Evolutionary conservation across 2,329 filamentous ascomycete genomes (phyloP).

Genomic region (Fusarium buxicola): DNA sequence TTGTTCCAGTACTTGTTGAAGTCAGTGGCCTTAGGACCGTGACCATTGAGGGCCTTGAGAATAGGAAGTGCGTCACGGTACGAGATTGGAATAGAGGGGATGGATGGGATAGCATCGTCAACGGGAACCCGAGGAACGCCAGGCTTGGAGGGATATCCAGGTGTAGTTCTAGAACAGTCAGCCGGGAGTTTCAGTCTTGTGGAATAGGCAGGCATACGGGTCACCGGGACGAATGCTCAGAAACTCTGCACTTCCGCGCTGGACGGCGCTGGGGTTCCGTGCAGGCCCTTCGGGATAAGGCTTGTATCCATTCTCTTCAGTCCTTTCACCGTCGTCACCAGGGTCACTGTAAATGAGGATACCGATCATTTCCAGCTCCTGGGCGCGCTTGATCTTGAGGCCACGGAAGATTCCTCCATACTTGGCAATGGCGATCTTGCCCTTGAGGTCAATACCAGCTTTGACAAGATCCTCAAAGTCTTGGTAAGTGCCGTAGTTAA

Average conservation of each 20-base stretch:
- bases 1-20: slow-evolving; percentile 78
- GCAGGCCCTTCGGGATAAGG: slow-evolving; percentile 89
- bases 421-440: slow-evolving; percentile 87
- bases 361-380: slow-evolving; percentile 91
- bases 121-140: slow-evolving; percentile 82
- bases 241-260: slow-evolving; percentile 88
- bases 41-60: slow-evolving; percentile 88
- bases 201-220: slow-evolving; percentile 60
- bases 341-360: slow-evolving; percentile 88
- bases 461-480: slow-evolving; percentile 86
- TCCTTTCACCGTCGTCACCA: slow-evolving; percentile 85
- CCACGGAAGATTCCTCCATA: slow-evolving; percentile 91
- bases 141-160: slow-evolving; percentile 92
- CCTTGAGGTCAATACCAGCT: slow-evolving; percentile 79
- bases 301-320: slow-evolving; percentile 82
- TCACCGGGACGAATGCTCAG: slow-evolving; percentile 77
- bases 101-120: slow-evolving; percentile 78
- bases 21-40: slow-evolving; percentile 81
- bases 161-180: slow-evolving; percentile 71
- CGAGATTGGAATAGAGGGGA: slow-evolving; percentile 92
- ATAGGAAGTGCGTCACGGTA: slow-evolving; percentile 88
- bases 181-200: not conserved
- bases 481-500: slow-evolving; percentile 88
- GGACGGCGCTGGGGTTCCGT: slow-evolving; percentile 87
- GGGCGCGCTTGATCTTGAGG: slow-evolving; percentile 90